Percentiles rank a stretch among this genome's conserved stretches.
Conservation (phyloP, 257 asterid species). For the Cordia subcordata region DNA sequence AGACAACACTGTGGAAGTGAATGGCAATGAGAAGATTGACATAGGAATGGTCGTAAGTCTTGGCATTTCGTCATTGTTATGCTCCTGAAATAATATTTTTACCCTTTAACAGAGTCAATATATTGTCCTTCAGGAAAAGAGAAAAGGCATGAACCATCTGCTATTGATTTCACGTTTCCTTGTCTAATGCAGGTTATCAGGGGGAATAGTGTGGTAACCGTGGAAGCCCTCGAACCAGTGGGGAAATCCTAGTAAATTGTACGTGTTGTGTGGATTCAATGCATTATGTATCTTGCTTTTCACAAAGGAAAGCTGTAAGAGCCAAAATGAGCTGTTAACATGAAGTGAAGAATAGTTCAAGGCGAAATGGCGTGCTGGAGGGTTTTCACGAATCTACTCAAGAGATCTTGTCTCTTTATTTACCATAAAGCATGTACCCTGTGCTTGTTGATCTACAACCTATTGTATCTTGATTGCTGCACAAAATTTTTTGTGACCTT, state of each 20-base stretch:
- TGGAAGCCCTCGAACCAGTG: conserved; percentile 89
- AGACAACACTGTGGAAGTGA: conserved; percentile 86
- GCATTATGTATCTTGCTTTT: conserved; percentile 9
- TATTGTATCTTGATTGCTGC: too few species aligned
- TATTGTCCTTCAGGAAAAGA: background rate
- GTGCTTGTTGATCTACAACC: too few species aligned
- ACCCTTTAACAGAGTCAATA: background rate
- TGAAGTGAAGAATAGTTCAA: too few species aligned
- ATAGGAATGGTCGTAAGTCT: conserved; percentile 95
- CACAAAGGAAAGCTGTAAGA: too few species aligned
- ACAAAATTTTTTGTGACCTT: too few species aligned
- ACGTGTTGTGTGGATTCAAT: conserved; percentile 7
- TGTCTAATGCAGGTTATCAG: conserved; percentile 62
- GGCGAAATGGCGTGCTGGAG: background rate
- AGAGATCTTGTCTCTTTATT: too few species aligned
- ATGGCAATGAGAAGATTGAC: conserved; percentile 80
- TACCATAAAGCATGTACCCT: too few species aligned
- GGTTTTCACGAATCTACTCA: too few species aligned
- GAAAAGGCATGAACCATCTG: background rate
- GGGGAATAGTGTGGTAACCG: conserved; percentile 89
- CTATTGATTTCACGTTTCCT: background rate
- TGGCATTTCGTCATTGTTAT: background rate
- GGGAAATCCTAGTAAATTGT: conserved; percentile 46
- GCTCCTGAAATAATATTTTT: background rate
- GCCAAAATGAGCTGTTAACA: background rate